Conservation (phyloP, 768 basidiomycete species). For the Tylopilus rubrobrunneus region DNA sequence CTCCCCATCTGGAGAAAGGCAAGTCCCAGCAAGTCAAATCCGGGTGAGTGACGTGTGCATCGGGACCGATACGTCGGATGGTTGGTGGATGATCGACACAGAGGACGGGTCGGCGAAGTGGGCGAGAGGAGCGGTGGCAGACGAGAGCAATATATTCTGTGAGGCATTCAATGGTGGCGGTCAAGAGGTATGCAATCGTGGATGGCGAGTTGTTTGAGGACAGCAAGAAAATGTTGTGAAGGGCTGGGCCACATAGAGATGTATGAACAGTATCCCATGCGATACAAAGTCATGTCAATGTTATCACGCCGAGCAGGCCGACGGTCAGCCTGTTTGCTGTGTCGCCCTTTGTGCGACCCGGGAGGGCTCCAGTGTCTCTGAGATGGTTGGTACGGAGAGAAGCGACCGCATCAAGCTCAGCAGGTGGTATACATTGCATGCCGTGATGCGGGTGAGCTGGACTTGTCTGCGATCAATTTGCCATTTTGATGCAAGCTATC, state of each 20-base stretch:
- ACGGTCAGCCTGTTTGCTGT: slow-evolving; percentile 22
- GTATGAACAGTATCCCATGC: too few relatives aligned
- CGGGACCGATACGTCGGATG: slow-evolving; percentile 17
- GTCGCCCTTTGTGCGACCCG: slow-evolving; percentile 24
- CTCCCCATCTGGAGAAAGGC: slow-evolving; percentile 20
- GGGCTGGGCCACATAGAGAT: not conserved
- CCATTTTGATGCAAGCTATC: too few relatives aligned
- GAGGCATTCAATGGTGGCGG: slow-evolving; percentile 19
- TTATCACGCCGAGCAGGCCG: slow-evolving; percentile 26
- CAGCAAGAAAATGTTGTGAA: slow-evolving; percentile 28
- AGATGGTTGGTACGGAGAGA: slow-evolving; percentile 25
- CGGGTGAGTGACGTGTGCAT: slow-evolving; percentile 13
- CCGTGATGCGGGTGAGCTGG: slow-evolving; percentile 1
- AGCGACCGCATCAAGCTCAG: slow-evolving; percentile 23
- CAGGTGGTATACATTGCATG: slow-evolving; percentile 24
- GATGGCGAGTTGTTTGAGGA: slow-evolving; percentile 44
- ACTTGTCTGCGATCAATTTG: too few relatives aligned
- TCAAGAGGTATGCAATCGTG: slow-evolving; percentile 44
- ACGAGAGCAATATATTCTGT: too few relatives aligned
- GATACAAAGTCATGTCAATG: slow-evolving; percentile 24
- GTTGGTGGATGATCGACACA: slow-evolving; percentile 22
- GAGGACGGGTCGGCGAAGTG: slow-evolving; percentile 20
- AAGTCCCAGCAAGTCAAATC: slow-evolving; percentile 18
- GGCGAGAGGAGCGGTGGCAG: slow-evolving; percentile 13
- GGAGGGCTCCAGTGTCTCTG: slow-evolving; percentile 15